Percentiles rank a stretch among this genome's conserved stretches.
Conservation (phyloP, 768 basidiomycete species). For the Cubamyces sp. region DNA sequence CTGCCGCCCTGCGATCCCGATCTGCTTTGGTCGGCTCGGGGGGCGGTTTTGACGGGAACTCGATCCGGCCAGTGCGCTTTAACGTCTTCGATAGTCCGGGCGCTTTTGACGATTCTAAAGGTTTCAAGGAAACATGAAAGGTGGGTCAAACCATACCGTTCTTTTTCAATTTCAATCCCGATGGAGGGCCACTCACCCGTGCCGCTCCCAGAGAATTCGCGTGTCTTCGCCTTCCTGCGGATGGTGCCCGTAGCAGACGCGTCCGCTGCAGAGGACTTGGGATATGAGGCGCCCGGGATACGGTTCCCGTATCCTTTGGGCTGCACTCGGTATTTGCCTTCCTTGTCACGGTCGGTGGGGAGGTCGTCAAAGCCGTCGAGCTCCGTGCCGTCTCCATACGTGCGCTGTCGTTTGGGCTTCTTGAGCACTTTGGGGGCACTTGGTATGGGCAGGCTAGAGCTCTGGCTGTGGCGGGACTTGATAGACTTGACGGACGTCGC, state of each 20-base stretch:
- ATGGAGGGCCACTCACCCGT: conserved; percentile 45
- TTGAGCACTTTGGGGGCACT: conserved; percentile 68
- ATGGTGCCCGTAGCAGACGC: conserved; percentile 58
- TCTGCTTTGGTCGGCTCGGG: conserved; percentile 26
- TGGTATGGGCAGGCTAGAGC: conserved; percentile 43
- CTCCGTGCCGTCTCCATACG: conserved; percentile 89
- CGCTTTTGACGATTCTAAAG: conserved; percentile 23
- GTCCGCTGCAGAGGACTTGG: conserved; percentile 37
- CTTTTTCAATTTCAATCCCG: background rate
- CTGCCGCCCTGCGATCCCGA: conserved; percentile 10
- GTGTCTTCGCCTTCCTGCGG: conserved; percentile 56
- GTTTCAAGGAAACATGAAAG: background rate
- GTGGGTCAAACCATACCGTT: background rate
- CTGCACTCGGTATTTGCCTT: conserved; percentile 72
- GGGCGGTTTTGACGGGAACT: conserved; percentile 47
- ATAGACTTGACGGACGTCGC: conserved; percentile 39
- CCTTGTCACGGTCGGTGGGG: conserved; percentile 82
- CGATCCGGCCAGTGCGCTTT: conserved; percentile 61
- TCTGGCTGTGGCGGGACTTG: conserved; percentile 37
- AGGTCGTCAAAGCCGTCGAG: conserved; percentile 88
- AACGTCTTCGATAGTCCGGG: conserved; percentile 53
- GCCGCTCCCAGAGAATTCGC: conserved; percentile 46
- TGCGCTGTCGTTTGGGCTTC: conserved; percentile 74
- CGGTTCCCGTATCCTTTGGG: conserved; percentile 72
- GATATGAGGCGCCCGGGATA: conserved; percentile 55